Percentiles rank a stretch among this genome's conserved stretches.
phyloP scores from a whole-genome alignment of 1,284 basidiomycete genomes.

The Schizophyllum commune region DNA sequence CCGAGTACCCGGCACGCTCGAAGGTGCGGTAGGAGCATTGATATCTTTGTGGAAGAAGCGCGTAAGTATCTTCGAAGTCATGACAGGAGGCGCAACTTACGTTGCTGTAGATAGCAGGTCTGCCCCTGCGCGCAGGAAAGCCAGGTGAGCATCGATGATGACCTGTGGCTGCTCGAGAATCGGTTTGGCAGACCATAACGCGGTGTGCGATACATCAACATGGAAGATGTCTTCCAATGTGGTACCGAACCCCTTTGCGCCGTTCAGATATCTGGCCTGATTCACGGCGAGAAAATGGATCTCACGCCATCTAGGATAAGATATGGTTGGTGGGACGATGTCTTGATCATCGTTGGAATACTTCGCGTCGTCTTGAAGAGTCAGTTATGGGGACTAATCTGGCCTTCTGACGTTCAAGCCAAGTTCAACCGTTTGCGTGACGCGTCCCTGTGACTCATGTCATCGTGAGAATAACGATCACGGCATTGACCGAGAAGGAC shows the following conservation, averaged over 20 bases:
- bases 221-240: constrained; percentile 54
- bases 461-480: too few relatives aligned
- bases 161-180: constrained; percentile 42
- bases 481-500: too few relatives aligned
- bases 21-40: constrained; percentile 56
- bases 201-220: constrained; percentile 42
- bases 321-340: not conserved
- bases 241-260: constrained; percentile 43
- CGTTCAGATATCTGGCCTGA: not conserved
- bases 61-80: not conserved
- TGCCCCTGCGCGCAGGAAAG: constrained; percentile 56
- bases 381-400: too few relatives aligned
- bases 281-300: not conserved
- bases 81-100: constrained; percentile 28
- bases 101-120: constrained; percentile 53
- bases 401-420: too few relatives aligned
- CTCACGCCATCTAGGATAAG: not conserved
- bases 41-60: constrained; percentile 35
- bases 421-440: too few relatives aligned
- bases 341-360: not conserved
- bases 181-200: constrained; percentile 65
- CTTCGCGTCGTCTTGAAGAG: too few relatives aligned
- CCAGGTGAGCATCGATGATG: constrained; percentile 50
- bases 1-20: constrained; percentile 40
- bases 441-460: too few relatives aligned